Evolutionary conservation across 2,329 filamentous ascomycete genomes (phyloP), one percentile per base, ranked within the genome.

Genomic region (Tolypocladium tropicale): DNA sequence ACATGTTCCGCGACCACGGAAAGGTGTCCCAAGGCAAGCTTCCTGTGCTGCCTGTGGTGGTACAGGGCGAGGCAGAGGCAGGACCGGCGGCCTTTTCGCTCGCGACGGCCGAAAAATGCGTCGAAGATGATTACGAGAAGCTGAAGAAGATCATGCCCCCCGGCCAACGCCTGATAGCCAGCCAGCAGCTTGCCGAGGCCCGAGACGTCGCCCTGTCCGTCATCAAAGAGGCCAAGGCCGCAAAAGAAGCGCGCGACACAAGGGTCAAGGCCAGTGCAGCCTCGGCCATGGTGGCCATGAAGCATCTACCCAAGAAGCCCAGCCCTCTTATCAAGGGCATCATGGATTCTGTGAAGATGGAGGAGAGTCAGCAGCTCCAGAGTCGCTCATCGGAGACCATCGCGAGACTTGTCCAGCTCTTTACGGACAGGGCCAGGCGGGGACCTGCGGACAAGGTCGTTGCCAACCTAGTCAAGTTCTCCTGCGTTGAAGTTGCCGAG

Each of bases 341-440:
- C 72, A 99, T 99, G 94, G 94, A 99, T 70, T 97, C 93, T 65
- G 83, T 99, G 67, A 99, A 97, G 73, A 86, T 85, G 39, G 95
- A 99, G 68, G 94, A 96, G 64, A 97, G 95, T 65, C 73, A 87
- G 32, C 89, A 94, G 62, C 78, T 99, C 1, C 94, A 99, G 69
- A 84, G 83, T 63, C 88, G 93, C 28, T 96, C 93, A 32, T 90
- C 92, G 2, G 83, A 82, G 16, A 92, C 91, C 3, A 88, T 99
- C 54, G 90, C 91, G 6, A 82, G 81, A 41, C 83, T 97, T 23
- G 86, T 99, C n/a, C 85, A 89, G 61, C 79, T 94, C 25, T 94
- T 97, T 64, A 91, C 90, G 4, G 82, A 84, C 46, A 84, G 84
- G 55, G 88, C 90, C 41, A 88, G 93, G 59, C 82, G 86, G 56